Conservation (phyloP, 2,329 filamentous ascomycete genomes). For the Talaromyces piceae region DNA sequence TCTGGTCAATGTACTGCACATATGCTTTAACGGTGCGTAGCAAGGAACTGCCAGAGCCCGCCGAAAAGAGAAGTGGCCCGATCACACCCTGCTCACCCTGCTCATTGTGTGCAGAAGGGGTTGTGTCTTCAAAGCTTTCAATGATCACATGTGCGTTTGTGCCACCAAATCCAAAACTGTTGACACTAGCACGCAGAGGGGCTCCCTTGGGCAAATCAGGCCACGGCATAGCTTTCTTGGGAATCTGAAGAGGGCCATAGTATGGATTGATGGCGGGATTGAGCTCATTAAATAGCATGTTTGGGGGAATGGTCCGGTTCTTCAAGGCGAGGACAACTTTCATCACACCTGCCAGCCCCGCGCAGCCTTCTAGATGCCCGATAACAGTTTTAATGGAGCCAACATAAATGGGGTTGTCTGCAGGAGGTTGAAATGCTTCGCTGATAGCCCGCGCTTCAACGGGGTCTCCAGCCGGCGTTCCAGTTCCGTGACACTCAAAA, state of each 20-base stretch:
- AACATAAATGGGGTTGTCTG: constrained; percentile 13
- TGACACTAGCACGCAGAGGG: constrained; percentile 23
- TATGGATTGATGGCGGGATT: constrained; percentile 8
- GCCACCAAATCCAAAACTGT: constrained; percentile 33
- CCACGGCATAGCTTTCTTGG: constrained; percentile 13
- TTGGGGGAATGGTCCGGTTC: constrained; percentile 12
- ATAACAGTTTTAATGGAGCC: constrained; percentile 21
- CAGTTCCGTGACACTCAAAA: constrained; percentile 39
- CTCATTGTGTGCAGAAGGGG: constrained; percentile 18
- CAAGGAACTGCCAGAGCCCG: neutral
- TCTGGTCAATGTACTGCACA: constrained; percentile 24
- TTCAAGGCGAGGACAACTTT: constrained; percentile 10
- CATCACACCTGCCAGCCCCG: constrained; percentile 12
- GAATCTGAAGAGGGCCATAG: constrained; percentile 13
- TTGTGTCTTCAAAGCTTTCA: neutral
- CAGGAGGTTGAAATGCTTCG: constrained; percentile 21
- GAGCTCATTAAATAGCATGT: constrained; percentile 6
- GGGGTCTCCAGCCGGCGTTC: constrained; percentile 48
- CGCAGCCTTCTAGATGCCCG: constrained; percentile 16
- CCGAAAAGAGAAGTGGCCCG: neutral
- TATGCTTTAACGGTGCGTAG: neutral
- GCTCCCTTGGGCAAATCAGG: constrained; percentile 15
- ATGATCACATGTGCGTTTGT: constrained; percentile 17
- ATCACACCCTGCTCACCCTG: constrained; percentile 17
- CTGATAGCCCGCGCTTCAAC: constrained; percentile 46